Conservation (phyloP, 1,284 basidiomycete species). For the Pterula multifida region DNA sequence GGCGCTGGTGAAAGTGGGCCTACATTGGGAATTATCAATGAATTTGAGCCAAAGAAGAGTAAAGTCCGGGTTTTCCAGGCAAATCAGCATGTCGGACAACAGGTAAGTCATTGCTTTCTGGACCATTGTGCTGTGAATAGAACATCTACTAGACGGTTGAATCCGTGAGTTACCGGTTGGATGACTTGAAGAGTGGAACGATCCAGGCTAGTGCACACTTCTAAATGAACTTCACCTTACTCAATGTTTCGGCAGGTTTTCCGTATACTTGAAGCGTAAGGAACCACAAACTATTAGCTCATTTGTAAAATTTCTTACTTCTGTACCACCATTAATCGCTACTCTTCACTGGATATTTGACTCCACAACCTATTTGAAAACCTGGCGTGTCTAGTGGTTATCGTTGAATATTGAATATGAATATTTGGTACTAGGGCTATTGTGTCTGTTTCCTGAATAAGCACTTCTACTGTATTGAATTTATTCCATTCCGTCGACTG, state of each 20-base stretch:
- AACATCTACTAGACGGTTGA: conserved; percentile 51
- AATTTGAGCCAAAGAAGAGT: conserved; percentile 77
- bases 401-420: no score
- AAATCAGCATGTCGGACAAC: conserved; percentile 66
- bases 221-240: background rate
- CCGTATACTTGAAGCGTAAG: conserved; percentile 35
- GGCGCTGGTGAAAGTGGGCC: conserved; percentile 46
- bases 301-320: background rate
- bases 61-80: conserved; percentile 79
- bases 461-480: no score
- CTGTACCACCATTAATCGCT: no score
- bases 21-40: conserved; percentile 64
- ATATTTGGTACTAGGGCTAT: no score
- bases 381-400: no score
- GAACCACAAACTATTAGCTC: background rate
- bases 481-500: no score
- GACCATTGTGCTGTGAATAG: conserved; percentile 11
- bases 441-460: no score
- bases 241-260: conserved; percentile 26
- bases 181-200: conserved; percentile 78
- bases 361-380: no score
- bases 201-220: conserved; percentile 46
- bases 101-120: conserved; percentile 28
- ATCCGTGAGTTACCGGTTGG: conserved; percentile 71
- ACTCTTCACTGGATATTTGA: no score